phyloP scores from a whole-genome alignment of 2,329 filamentous ascomycete genomes.

The Penicillium oxalicum region DNA sequence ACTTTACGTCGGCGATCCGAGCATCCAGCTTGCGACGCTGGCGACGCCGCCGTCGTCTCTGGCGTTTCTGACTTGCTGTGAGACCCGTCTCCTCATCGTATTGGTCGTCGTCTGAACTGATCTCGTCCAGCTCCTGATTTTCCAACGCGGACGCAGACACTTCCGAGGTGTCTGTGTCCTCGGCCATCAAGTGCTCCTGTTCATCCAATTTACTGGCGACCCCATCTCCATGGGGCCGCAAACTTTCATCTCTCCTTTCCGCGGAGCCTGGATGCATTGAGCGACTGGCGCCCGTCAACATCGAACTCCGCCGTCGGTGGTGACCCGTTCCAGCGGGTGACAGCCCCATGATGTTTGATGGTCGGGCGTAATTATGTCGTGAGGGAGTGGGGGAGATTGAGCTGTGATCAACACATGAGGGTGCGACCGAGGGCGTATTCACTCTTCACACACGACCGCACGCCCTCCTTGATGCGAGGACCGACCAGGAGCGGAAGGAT shows the following conservation, averaged over 20 bases:
- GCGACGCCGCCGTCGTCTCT: slow-evolving; percentile 60
- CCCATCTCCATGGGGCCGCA: slow-evolving; percentile 20
- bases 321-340: slow-evolving; percentile 27
- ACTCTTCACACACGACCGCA: slow-evolving; percentile 13
- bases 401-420: slow-evolving; percentile 16
- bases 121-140: slow-evolving; percentile 51
- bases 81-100: slow-evolving; percentile 89
- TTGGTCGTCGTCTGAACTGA: slow-evolving; percentile 66
- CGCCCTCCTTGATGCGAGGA: slow-evolving; percentile 3
- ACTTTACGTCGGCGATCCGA: slow-evolving; percentile 55
- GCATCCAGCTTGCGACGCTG: slow-evolving; percentile 65
- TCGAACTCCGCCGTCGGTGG: slow-evolving; percentile 36
- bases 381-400: slow-evolving; percentile 6
- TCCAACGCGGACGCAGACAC: slow-evolving; percentile 38
- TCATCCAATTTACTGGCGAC: slow-evolving; percentile 28
- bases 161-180: slow-evolving; percentile 36
- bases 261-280: slow-evolving; percentile 39
- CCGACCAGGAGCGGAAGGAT: background rate
- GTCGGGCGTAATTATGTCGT: slow-evolving; percentile 9
- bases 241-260: slow-evolving; percentile 33
- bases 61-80: slow-evolving; percentile 62
- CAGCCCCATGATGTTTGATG: slow-evolving; percentile 27
- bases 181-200: slow-evolving; percentile 28
- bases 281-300: slow-evolving; percentile 42
- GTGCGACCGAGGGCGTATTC: slow-evolving; percentile 9